A percentile compares a stretch with the other conserved stretches of the same genome.
These are phyloP conservation scores for Withania somnifera DNA, from an alignment of 305 asterid genomes.

Conservation along the genomic window DNA sequence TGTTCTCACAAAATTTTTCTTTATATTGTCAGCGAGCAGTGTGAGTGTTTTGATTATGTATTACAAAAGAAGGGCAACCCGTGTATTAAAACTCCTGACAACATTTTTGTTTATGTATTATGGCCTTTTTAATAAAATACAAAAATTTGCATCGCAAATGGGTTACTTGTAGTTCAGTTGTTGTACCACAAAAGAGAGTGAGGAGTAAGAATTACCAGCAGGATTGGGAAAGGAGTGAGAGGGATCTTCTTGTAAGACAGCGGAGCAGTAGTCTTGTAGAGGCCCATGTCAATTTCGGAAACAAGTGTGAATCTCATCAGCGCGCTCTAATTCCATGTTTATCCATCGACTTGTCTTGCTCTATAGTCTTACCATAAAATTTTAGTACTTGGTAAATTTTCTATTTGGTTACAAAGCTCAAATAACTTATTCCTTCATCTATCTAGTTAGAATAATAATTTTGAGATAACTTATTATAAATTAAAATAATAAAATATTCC, in stretches of 20 bases:
- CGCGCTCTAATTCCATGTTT: no score
- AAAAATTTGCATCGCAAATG: not conserved
- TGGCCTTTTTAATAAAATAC: not conserved
- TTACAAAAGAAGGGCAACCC: no score
- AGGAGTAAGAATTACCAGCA: slow-evolving; percentile 16
- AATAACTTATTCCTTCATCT: no score
- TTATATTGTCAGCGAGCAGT: not conserved
- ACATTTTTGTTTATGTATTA: not conserved
- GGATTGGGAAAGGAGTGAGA: slow-evolving; percentile 6
- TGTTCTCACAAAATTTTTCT: not conserved
- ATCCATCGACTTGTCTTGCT: no score
- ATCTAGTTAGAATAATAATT: no score
- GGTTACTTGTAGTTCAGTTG: not conserved
- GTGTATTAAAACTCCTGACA: no score
- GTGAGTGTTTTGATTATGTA: no score
- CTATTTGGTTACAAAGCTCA: no score
- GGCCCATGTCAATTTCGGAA: slow-evolving; percentile 36
- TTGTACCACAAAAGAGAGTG: not conserved
- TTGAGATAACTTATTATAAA: no score
- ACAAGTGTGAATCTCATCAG: slow-evolving; percentile 40
- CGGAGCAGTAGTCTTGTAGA: slow-evolving; percentile 45
- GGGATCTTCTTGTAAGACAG: slow-evolving; percentile 42
- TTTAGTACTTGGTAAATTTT: no score
- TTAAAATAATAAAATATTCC: no score
- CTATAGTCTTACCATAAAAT: no score